Conservation (phyloP, 2,329 filamentous ascomycete species). For the Stachybotrys chartarum region DNA sequence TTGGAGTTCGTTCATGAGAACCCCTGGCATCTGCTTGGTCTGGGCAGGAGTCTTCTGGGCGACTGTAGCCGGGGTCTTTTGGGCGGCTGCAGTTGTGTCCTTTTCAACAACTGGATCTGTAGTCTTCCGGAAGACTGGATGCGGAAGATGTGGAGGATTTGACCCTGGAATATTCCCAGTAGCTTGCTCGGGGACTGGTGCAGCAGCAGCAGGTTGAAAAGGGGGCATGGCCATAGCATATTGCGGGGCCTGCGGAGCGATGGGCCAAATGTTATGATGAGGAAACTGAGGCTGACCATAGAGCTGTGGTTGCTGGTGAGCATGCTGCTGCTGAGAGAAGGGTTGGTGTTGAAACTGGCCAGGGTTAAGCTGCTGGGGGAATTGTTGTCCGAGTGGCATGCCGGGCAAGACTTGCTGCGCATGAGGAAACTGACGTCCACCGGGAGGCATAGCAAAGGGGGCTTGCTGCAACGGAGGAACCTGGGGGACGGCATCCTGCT, state of each 20-base stretch:
- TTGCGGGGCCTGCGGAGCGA: not conserved
- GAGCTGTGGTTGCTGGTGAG: not conserved
- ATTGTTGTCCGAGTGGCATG: not conserved
- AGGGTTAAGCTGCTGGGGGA: not conserved
- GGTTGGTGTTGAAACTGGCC: not conserved
- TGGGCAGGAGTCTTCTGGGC: not conserved
- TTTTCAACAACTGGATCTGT: too few species aligned
- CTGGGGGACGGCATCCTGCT: not conserved
- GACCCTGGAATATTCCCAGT: not conserved
- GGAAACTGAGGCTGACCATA: not conserved
- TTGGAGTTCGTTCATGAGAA: constrained; percentile 13
- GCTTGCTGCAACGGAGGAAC: not conserved
- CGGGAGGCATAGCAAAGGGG: not conserved
- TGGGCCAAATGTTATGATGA: not conserved
- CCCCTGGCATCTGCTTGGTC: not conserved
- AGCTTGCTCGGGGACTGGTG: not conserved
- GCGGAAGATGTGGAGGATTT: too few species aligned
- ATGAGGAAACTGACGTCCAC: too few species aligned
- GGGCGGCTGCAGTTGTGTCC: too few species aligned
- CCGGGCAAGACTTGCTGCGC: not conserved
- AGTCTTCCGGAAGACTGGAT: too few species aligned
- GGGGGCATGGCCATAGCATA: not conserved
- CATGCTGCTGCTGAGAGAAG: not conserved
- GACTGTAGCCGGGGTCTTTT: not conserved
- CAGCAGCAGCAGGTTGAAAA: not conserved